Base-by-base conservation (phyloP, 2,329 filamentous ascomycete species). In the Ophiostoma sp. region DNA sequence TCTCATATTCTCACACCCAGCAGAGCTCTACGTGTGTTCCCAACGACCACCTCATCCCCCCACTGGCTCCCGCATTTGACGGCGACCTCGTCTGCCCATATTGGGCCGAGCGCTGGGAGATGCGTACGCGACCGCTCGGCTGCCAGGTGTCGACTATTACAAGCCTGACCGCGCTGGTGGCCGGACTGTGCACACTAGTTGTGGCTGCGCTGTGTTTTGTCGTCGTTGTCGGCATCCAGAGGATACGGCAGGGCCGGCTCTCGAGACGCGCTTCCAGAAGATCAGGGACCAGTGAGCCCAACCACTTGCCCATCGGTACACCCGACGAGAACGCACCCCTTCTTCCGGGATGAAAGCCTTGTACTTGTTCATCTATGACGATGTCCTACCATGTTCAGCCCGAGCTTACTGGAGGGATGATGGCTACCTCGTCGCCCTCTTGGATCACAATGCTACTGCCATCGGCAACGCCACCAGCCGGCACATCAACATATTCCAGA, bases 361-460 rank as follows among this genome's bases (percentile, higher is more conserved):
- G 14, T 49, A 44, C 42, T 16, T 27, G 18, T 9, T 27, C 52
- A 9, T 58, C 27, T 2, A 27, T 27, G 27, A 27, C 27, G 27
- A 27, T 9, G 14, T 62, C 74, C 36, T 75, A 74, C 16, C 27
- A 14, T 5, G 78, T 78, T 83, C 78, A 95, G 4, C 92, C 92
- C 49, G 92, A 93, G 81, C 92, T 96, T 72, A 96, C 92, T 9
- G 92, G 92, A 45, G 92, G 92, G 69, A 96, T 94, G 47, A 96
- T 89, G 58, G 90, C 92, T 68, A 96, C 91, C 79, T 96, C 92
- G 75, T 96, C 92, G 41, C 89, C 90, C 71, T 86, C 86, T 66
- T 86, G 79, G 69, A 96, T 89, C 68, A 85, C 76, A 40, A 81
- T 73, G 16, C 79, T 79, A 8, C 75, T 75, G 3, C 5, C 65